Evolutionary conservation across 495 filamentous ascomycete species (phyloP).

Genomic region (Tuber microsphaerosporum): DNA sequence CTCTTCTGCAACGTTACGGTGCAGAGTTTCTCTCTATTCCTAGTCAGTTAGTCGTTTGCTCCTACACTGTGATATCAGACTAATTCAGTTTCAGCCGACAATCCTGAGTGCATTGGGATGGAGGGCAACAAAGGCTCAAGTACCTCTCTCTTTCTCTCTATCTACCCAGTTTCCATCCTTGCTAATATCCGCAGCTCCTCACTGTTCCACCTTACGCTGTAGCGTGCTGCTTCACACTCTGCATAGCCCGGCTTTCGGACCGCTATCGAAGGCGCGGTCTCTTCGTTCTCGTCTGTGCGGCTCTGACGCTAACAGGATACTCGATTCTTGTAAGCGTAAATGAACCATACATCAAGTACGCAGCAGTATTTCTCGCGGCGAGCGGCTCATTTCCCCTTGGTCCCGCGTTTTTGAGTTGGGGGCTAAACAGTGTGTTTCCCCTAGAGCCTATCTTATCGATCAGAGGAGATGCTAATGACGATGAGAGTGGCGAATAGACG

Average conservation of each 20-base stretch:
- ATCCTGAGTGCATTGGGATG: constrained; percentile 67
- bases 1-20: constrained; percentile 69
- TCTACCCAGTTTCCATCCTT: background rate
- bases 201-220: constrained; percentile 66
- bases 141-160: background rate
- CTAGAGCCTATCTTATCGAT: background rate
- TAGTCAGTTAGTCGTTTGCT: constrained; percentile 46
- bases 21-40: constrained; percentile 71
- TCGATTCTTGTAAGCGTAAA: constrained; percentile 54
- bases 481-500: constrained; percentile 35
- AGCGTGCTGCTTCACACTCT: constrained; percentile 54
- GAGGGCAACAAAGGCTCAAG: constrained; percentile 53
- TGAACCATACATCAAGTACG: constrained; percentile 58
- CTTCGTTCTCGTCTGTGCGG: constrained; percentile 54
- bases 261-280: constrained; percentile 52
- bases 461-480: background rate
- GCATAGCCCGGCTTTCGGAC: constrained; percentile 56
- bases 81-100: constrained; percentile 49
- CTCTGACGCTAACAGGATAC: constrained; percentile 58
- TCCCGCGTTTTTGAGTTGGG: constrained; percentile 53
- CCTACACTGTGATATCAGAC: background rate
- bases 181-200: constrained; percentile 50
- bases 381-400: constrained; percentile 66
- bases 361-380: constrained; percentile 64
- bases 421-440: constrained; percentile 46